Base-by-base conservation (phyloP, 23 red algal genomes). In the Cyanidioschyzon merolae region DNA sequence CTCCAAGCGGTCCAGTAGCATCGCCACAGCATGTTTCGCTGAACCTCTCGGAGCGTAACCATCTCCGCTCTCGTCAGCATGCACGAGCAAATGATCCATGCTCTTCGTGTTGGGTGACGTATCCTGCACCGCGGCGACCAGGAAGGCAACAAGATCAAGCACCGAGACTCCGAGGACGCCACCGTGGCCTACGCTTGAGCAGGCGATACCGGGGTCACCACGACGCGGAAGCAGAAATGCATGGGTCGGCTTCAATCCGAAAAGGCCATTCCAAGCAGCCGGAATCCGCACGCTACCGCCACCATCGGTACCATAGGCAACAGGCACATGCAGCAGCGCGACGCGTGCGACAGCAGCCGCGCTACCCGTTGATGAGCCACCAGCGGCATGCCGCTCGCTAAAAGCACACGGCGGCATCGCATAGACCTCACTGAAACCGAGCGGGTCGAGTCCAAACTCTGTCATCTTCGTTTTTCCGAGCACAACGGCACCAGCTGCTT, bases 391-490 rank as follows among this genome's bases (percentile, higher is more conserved):
- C 36, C 59, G 39, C 25, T 79, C 50, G 58, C 89, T 74, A 80
- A 80, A 91, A 24, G 85, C 83, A 77, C 90, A 90, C 34, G 76
- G 76, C 0, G 80, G 84, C 39, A 41, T 58, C 16, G 63, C 57
- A 35, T 68, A 98, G 16, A 76, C 84, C 24, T 88, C 84, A 50
- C 71, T 77, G 34, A 85, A 80, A 0, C 83, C 88, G 0, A 79
- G 84, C n/a, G 76, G 29, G 63, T 88, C 94, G 85, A 98, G 88
- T n/a, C 94, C 94, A 75, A 87, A 91, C 85, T 98, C 94, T 76
- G 90, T 88, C 79, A 98, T 81, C 74, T 88, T 91, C 79, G 88
- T 98, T 74, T 91, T 91, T 39, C 94, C 94, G 0, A 98, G 35
- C 37, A 91, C 77, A n/a, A 98, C 57, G 25, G 88, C 88, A 34